These are phyloP conservation scores for Raddia guianensis DNA, from an alignment of 176 grass and related monocot genomes.

Conservation along the genomic window DNA sequence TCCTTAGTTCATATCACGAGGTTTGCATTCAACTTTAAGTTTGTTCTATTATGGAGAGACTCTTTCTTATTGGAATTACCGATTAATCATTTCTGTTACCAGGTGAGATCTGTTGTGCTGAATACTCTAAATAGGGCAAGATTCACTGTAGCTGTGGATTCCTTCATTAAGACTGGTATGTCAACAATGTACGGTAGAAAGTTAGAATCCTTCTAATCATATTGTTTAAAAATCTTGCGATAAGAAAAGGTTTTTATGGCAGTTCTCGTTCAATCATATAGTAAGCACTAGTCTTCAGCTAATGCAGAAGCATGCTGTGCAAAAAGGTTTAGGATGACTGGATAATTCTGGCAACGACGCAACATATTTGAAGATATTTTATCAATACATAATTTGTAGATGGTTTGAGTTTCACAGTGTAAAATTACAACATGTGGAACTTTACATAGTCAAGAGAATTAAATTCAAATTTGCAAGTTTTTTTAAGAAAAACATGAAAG, in stretches of 20 bases:
- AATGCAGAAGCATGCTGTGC: not conserved
- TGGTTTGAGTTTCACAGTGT: constrained; percentile 7
- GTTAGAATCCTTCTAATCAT: not conserved
- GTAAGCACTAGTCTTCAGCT: not conserved
- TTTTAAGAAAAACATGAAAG: not conserved
- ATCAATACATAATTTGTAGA: constrained; percentile 2
- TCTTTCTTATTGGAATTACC: constrained; percentile 7
- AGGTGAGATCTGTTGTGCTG: constrained; percentile 96
- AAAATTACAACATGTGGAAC: constrained; percentile 4
- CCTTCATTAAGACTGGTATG: constrained; percentile 97
- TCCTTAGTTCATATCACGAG: constrained; percentile 94
- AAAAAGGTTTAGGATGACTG: constrained; percentile 10
- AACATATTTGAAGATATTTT: constrained; percentile 9
- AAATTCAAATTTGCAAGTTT: not conserved
- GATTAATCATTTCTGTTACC: constrained; percentile 40
- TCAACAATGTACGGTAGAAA: constrained; percentile 6
- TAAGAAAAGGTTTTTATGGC: not conserved
- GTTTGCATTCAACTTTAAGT: constrained; percentile 47
- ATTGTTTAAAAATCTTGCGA: not conserved
- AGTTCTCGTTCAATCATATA: constrained; percentile 19
- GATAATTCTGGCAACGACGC: constrained; percentile 17
- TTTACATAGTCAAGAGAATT: not conserved
- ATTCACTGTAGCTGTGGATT: constrained; percentile 96
- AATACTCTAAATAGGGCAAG: constrained; percentile 96
- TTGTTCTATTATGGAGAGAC: constrained; percentile 1